phyloP scores from a whole-genome alignment of 2,329 filamentous ascomycete species.

The Ophiostoma himal-ulmi region DNA sequence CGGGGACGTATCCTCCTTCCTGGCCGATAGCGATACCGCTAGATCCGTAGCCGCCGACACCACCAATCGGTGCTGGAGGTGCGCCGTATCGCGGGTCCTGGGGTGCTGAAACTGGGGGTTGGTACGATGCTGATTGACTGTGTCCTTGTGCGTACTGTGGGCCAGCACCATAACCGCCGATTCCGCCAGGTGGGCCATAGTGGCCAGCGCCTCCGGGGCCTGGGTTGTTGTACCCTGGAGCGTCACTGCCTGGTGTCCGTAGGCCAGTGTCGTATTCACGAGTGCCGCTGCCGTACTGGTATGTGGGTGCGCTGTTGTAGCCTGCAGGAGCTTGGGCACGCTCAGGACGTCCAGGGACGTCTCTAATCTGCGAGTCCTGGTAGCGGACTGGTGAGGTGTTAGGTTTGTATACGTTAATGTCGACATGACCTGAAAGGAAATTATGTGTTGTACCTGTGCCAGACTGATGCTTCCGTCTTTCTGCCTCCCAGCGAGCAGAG shows the following conservation, averaged over 20 bases:
- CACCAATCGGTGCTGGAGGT: conserved; percentile 9
- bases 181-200: conserved; percentile 17
- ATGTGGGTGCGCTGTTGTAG: conserved; percentile 1
- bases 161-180: conserved; percentile 20
- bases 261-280: conserved; percentile 37
- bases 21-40: conserved; percentile 5
- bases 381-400: conserved; percentile 56
- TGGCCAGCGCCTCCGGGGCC: conserved; percentile 22
- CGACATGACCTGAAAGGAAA: conserved; percentile 9
- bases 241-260: conserved; percentile 48
- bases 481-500: conserved; percentile 56
- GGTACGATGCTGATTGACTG: background rate
- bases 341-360: conserved; percentile 22
- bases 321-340: conserved; percentile 20
- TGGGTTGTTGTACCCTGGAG: conserved; percentile 42
- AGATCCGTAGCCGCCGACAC: background rate
- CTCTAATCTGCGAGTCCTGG: conserved; percentile 41
- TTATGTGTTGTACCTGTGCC: conserved; percentile 53
- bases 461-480: conserved; percentile 51
- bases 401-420: conserved; percentile 49
- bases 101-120: background rate
- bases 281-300: conserved; percentile 14
- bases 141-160: conserved; percentile 16
- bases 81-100: conserved; percentile 24
- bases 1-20: conserved; percentile 23